phyloP scores from a whole-genome alignment of 768 basidiomycete genomes.

The Ramaria sp. region DNA sequence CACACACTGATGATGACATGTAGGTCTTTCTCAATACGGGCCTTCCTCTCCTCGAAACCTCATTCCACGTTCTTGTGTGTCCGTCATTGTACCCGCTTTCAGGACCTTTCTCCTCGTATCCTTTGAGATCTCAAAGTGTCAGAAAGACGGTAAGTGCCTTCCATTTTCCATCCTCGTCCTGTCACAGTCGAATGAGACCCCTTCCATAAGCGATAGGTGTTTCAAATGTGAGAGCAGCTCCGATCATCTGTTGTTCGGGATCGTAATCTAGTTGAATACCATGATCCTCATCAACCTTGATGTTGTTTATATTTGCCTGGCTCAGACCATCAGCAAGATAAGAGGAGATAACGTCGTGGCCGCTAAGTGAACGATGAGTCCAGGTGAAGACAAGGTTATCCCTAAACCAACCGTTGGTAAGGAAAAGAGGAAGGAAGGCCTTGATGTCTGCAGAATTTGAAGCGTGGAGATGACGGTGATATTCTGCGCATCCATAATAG shows the following conservation, averaged over 20 bases:
- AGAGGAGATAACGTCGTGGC: constrained; percentile 11
- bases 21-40: constrained; percentile 14
- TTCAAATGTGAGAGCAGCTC: constrained; percentile 15
- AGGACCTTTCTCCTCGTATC: constrained; percentile 15
- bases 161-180: constrained; percentile 11
- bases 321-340: constrained; percentile 12
- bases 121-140: constrained; percentile 14
- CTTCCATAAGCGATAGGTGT: constrained; percentile 12
- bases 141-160: constrained; percentile 15
- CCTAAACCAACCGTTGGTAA: constrained; percentile 23
- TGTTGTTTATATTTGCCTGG: constrained; percentile 8
- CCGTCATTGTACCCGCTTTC: constrained; percentile 13
- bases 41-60: constrained; percentile 4
- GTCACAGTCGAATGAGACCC: constrained; percentile 13
- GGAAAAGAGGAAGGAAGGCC: constrained; percentile 19
- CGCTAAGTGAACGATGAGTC: constrained; percentile 16
- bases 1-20: constrained; percentile 16
- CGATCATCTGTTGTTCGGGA: constrained; percentile 7
- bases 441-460: constrained; percentile 16
- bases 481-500: too few relatives aligned
- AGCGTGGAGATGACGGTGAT: not conserved
- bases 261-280: not conserved
- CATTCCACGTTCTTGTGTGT: constrained; percentile 13
- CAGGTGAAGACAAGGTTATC: constrained; percentile 18
- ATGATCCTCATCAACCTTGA: constrained; percentile 12